Conservation (phyloP, 1,284 basidiomycete species). For the Meripilus lineatus region DNA sequence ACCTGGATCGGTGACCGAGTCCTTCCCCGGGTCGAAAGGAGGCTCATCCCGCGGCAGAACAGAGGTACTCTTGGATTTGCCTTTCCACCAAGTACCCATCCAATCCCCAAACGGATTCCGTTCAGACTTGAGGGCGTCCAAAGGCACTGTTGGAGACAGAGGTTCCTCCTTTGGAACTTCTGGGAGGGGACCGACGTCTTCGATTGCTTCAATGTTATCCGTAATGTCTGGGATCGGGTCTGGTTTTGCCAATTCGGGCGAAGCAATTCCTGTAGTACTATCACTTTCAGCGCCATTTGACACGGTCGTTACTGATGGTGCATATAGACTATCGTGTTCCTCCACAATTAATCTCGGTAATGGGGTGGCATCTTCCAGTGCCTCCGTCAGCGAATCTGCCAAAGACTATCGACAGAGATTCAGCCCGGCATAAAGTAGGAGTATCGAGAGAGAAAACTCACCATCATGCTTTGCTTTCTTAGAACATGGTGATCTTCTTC, state of each 20-base stretch:
- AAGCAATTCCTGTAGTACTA: too few relatives aligned
- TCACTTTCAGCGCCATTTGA: not conserved
- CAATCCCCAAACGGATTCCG: slow-evolving; percentile 41
- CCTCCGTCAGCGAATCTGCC: slow-evolving; percentile 64
- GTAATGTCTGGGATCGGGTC: slow-evolving; percentile 4
- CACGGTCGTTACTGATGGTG: too few relatives aligned
- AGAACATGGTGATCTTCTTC: slow-evolving; percentile 46
- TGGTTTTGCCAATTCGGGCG: not conserved
- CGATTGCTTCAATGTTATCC: too few relatives aligned
- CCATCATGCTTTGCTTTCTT: slow-evolving; percentile 52
- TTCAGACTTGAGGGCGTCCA: slow-evolving; percentile 19
- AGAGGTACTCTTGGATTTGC: slow-evolving; percentile 24
- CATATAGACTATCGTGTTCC: not conserved
- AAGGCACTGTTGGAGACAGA: too few relatives aligned
- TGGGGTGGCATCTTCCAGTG: slow-evolving; percentile 56
- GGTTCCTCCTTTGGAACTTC: too few relatives aligned
- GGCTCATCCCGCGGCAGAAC: slow-evolving; percentile 16
- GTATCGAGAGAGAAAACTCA: slow-evolving; percentile 26
- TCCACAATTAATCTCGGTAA: slow-evolving; percentile 30
- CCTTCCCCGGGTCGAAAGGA: slow-evolving; percentile 10
- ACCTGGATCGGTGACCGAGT: slow-evolving; percentile 4
- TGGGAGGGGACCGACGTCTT: too few relatives aligned
- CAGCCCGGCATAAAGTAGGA: slow-evolving; percentile 9
- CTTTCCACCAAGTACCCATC: slow-evolving; percentile 63
- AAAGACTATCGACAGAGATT: slow-evolving; percentile 59